Conservation (phyloP, 768 basidiomycete species). For the Udeniomyces megalosporus region DNA sequence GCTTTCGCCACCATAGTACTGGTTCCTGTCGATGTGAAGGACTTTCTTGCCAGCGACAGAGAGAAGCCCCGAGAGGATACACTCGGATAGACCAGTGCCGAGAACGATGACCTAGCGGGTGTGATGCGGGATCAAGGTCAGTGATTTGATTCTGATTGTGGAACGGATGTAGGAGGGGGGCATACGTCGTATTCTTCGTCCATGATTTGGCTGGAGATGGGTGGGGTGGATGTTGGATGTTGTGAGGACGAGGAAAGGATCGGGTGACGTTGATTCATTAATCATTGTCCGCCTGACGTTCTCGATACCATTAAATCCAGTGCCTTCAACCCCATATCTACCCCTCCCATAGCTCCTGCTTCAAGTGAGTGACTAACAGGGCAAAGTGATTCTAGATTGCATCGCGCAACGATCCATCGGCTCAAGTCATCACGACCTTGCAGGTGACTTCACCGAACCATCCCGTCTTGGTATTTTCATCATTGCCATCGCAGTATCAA, state of each 20-base stretch:
- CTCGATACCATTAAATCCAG: no score
- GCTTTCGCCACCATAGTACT: conserved; percentile 96
- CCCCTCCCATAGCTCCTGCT: no score
- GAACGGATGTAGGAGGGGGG: not conserved
- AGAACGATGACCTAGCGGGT: conserved; percentile 37
- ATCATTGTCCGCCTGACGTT: no score
- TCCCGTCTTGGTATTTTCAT: no score
- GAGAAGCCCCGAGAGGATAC: conserved; percentile 89
- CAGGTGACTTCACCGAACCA: no score
- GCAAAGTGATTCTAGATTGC: no score
- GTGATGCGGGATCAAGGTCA: conserved; percentile 24
- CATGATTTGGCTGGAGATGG: conserved; percentile 38
- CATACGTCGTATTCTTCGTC: conserved; percentile 85
- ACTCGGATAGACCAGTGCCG: conserved; percentile 95
- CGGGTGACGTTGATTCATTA: not conserved
- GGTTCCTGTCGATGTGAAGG: conserved; percentile 89
- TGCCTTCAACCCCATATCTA: no score
- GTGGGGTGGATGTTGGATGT: not conserved
- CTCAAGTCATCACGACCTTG: no score
- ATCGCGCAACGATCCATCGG: no score
- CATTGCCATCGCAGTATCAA: no score
- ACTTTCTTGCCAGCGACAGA: conserved; percentile 99
- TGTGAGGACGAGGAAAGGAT: not conserved
- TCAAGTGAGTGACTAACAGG: no score
- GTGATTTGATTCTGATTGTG: not conserved